Conservation (phyloP, 257 asterid genomes). For the Solanum lycopersicoides region DNA sequence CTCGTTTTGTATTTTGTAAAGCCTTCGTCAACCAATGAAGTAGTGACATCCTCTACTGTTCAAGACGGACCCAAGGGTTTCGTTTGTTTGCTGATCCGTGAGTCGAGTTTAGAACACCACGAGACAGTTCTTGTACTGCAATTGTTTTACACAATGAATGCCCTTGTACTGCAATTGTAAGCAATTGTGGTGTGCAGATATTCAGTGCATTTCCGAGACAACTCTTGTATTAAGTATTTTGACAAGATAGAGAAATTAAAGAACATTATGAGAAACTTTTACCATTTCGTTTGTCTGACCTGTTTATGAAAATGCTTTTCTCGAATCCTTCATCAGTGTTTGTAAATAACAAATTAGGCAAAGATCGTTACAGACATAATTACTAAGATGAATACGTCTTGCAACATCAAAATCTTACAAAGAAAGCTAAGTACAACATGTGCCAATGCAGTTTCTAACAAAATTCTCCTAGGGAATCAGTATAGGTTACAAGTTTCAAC, state of each 20-base stretch:
- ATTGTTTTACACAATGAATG: not conserved
- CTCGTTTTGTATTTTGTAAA: not conserved
- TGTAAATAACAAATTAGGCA: not conserved
- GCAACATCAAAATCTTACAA: not conserved
- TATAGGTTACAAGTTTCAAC: not conserved
- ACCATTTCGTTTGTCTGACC: not conserved
- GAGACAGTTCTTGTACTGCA: not conserved
- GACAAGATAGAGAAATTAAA: not conserved
- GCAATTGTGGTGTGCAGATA: not conserved
- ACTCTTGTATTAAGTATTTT: not conserved
- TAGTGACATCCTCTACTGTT: not conserved
- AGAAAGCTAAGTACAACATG: not conserved
- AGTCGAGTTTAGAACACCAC: not conserved
- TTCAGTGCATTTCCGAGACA: not conserved
- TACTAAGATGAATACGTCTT: not conserved
- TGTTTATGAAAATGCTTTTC: not conserved
- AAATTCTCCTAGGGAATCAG: not conserved
- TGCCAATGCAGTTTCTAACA: not conserved
- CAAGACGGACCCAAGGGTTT: not conserved
- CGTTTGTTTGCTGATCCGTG: not conserved
- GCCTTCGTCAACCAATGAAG: not conserved
- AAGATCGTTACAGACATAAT: not conserved
- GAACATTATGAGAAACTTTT: not conserved
- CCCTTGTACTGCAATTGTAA: not conserved
- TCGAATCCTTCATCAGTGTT: not conserved